Conservation (phyloP, 257 asterid genomes). For the Cruciata laevipes region DNA sequence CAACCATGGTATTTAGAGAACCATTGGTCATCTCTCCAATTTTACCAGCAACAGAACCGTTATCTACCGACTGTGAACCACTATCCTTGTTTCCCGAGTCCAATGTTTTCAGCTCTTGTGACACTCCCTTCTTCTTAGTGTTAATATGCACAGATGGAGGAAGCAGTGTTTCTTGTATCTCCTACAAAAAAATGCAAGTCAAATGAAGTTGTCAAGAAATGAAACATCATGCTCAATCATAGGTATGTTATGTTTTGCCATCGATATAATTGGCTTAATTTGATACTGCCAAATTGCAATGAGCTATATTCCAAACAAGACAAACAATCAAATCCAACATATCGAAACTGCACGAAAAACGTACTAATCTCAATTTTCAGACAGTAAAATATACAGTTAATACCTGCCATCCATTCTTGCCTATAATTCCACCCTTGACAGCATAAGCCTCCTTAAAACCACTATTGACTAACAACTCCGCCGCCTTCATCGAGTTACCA, state of each 20-base stretch:
- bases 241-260: not conserved
- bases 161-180: slow-evolving; percentile 76
- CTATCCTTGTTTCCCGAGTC: slow-evolving; percentile 13
- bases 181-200: slow-evolving; percentile 39
- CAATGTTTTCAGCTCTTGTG: slow-evolving; percentile 34
- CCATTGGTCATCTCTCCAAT: slow-evolving; percentile 31
- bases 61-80: slow-evolving; percentile 12
- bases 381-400: not conserved
- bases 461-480: slow-evolving; percentile 70
- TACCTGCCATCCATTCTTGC: slow-evolving; percentile 94
- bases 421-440: slow-evolving; percentile 80
- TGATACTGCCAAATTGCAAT: not conserved
- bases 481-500: slow-evolving; percentile 82
- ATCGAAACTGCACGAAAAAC: not conserved
- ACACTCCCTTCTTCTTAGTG: slow-evolving; percentile 43
- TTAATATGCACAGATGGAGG: slow-evolving; percentile 71
- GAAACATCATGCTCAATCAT: not conserved
- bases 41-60: slow-evolving; percentile 3
- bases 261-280: not conserved
- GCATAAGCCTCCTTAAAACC: slow-evolving; percentile 95
- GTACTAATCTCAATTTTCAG: not conserved
- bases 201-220: not conserved
- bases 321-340: not conserved
- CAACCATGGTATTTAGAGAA: slow-evolving; percentile 21
- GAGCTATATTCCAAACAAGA: not conserved